These are phyloP conservation scores for Sugiyamaella lignohabitans DNA, from an alignment of 805 yeast species.

Conservation along the genomic window DNA sequence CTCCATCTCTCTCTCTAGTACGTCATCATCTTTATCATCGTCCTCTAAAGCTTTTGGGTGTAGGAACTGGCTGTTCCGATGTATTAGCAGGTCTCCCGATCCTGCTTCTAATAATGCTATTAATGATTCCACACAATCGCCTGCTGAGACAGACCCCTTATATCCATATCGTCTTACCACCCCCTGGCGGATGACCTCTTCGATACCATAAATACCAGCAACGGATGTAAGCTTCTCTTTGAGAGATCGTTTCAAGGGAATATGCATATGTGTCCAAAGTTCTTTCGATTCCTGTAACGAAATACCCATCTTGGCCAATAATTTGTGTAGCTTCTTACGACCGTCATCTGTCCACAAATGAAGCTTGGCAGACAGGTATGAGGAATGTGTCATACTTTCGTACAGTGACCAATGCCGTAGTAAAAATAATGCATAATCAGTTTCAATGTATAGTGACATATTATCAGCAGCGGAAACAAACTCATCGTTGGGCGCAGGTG, in stretches of 20 bases:
- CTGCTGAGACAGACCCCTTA: constrained; percentile 80
- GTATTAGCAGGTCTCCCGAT: constrained; percentile 1
- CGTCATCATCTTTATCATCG: constrained; percentile 17
- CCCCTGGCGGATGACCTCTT: constrained; percentile 78
- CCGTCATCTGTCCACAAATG: constrained; percentile 91
- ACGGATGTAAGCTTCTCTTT: constrained; percentile 63
- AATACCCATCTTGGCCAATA: constrained; percentile 96
- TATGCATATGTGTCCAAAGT: constrained; percentile 86
- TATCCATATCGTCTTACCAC: constrained; percentile 82
- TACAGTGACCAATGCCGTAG: constrained; percentile 91
- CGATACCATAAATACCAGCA: constrained; percentile 69
- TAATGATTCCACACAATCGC: constrained; percentile 86
- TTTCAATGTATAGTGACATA: constrained; percentile 53
- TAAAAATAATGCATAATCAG: constrained; percentile 79
- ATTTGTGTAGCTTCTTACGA: constrained; percentile 71
- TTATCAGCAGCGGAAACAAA: constrained; percentile 18
- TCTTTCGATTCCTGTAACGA: constrained; percentile 84
- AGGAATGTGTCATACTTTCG: constrained; percentile 85
- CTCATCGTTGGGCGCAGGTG: constrained; percentile 12
- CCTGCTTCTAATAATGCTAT: constrained; percentile 68
- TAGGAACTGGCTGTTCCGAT: background rate
- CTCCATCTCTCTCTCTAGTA: constrained; percentile 14
- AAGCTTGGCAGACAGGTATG: constrained; percentile 81
- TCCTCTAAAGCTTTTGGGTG: background rate
- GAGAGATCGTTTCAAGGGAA: constrained; percentile 65